Evolutionary conservation across 2,329 filamentous ascomycete genomes (phyloP).

Genomic region (Epicoccum sorghinum): DNA sequence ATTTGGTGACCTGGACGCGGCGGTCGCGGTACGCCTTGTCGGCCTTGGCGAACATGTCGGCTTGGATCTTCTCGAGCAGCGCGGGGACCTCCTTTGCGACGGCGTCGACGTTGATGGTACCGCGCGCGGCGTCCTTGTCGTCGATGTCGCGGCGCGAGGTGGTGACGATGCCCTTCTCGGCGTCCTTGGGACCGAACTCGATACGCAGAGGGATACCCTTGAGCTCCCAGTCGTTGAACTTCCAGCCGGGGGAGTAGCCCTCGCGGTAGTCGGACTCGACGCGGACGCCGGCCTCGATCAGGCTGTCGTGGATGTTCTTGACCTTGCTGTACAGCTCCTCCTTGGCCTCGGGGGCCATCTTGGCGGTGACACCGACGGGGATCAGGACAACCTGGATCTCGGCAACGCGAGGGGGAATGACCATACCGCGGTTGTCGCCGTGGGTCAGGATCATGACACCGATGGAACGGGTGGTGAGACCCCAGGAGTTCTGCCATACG

Average conservation of each 20-base stretch:
- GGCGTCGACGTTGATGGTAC: conserved; percentile 75
- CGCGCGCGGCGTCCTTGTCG: conserved; percentile 66
- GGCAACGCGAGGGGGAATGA: conserved; percentile 88
- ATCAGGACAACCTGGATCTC: conserved; percentile 87
- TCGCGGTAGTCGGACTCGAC: conserved; percentile 84
- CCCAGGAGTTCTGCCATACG: conserved; percentile 99
- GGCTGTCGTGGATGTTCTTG: conserved; percentile 69
- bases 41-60: conserved; percentile 78
- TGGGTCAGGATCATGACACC: conserved; percentile 99
- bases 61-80: conserved; percentile 88
- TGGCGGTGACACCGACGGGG: conserved; percentile 87
- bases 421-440: conserved; percentile 92
- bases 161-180: conserved; percentile 81
- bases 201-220: conserved; percentile 93
- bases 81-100: conserved; percentile 75
- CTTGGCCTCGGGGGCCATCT: conserved; percentile 71
- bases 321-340: conserved; percentile 77
- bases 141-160: conserved; percentile 84
- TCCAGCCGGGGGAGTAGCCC: conserved; percentile 89
- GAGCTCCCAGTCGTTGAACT: conserved; percentile 99
- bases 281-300: conserved; percentile 77
- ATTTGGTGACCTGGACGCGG: conserved; percentile 78
- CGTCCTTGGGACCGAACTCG: conserved; percentile 95
- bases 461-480: conserved; percentile 93
- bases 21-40: conserved; percentile 79